A percentile compares a stretch with the other conserved stretches of the same genome.
phyloP scores from a whole-genome alignment of 139 green algal genomes.

The Edaphochlamys debaryana region DNA sequence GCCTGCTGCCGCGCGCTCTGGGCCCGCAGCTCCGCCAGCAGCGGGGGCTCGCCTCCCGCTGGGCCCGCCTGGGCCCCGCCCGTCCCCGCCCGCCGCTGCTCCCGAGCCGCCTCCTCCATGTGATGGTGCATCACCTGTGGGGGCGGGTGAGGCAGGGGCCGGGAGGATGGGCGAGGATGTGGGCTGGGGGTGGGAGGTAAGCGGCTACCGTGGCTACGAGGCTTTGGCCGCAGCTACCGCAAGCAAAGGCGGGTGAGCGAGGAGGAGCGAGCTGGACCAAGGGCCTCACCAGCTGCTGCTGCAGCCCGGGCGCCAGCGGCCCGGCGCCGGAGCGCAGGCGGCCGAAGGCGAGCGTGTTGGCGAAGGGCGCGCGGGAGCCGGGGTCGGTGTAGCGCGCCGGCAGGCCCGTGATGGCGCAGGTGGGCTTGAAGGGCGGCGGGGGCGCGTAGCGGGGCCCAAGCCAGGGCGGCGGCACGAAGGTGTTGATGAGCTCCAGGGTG shows the following conservation, averaged over 20 bases:
- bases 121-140: constrained; percentile 11
- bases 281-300: constrained; percentile 44
- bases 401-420: constrained; percentile 47
- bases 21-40: not conserved
- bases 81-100: not conserved
- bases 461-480: constrained; percentile 40
- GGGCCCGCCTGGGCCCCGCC: not conserved
- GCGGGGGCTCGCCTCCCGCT: not conserved
- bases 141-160: no score
- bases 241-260: no score
- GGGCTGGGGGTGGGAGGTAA: no score
- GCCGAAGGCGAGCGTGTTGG: constrained; percentile 39
- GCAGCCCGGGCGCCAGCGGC: constrained; percentile 28
- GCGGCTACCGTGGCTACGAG: no score
- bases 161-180: no score
- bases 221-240: no score
- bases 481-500: constrained; percentile 52
- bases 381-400: constrained; percentile 48
- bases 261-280: no score
- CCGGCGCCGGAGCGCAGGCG: constrained; percentile 40
- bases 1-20: not conserved
- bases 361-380: constrained; percentile 16
- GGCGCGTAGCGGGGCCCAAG: constrained; percentile 28
- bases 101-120: constrained; percentile 7
- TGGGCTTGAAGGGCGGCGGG: constrained; percentile 11